Percentiles rank a stretch among this genome's conserved stretches.
Evolutionary conservation across 2,329 filamentous ascomycete species (phyloP).

Genomic region (Orbilia javanica): DNA sequence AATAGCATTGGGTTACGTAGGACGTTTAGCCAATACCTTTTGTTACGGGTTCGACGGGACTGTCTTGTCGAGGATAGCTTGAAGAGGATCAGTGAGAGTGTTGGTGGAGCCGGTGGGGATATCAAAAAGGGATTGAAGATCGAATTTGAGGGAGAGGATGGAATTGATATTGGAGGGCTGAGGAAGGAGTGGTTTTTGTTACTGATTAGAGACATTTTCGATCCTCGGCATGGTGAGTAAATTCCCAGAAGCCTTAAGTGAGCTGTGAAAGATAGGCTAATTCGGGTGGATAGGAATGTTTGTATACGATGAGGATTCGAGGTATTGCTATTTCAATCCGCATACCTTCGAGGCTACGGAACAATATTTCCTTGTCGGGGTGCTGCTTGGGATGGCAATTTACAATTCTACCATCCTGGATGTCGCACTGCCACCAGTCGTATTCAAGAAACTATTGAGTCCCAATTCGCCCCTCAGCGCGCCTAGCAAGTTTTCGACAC

Average conservation of each 20-base stretch:
- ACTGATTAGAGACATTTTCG: conserved; percentile 88
- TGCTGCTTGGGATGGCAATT: conserved; percentile 87
- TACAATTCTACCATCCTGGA: conserved; percentile 96
- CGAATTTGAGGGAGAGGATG: conserved; percentile 88
- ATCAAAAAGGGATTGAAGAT: conserved; percentile 91
- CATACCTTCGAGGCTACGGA: conserved; percentile 90
- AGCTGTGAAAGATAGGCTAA: conserved; percentile 10
- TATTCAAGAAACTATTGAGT: conserved; percentile 86
- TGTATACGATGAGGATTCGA: conserved; percentile 88
- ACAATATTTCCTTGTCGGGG: conserved; percentile 90
- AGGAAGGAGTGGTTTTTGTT: conserved; percentile 96
- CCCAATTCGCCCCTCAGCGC: conserved; percentile 75
- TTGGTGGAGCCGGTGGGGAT: conserved; percentile 81
- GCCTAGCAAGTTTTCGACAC: conserved; percentile 65
- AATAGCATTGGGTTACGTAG: conserved; percentile 84
- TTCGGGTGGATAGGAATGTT: conserved; percentile 77
- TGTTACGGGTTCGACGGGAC: conserved; percentile 82
- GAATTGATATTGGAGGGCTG: conserved; percentile 87
- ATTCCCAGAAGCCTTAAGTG: not conserved
- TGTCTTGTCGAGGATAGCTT: conserved; percentile 91
- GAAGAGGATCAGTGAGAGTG: conserved; percentile 83
- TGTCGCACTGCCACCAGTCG: conserved; percentile 86
- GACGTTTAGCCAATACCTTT: conserved; percentile 80
- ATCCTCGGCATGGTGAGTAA: conserved; percentile 82
- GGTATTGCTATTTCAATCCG: conserved; percentile 93